Conservation (phyloP, 192 early-diverging fungal species). For the Funneliformis geosporum region DNA sequence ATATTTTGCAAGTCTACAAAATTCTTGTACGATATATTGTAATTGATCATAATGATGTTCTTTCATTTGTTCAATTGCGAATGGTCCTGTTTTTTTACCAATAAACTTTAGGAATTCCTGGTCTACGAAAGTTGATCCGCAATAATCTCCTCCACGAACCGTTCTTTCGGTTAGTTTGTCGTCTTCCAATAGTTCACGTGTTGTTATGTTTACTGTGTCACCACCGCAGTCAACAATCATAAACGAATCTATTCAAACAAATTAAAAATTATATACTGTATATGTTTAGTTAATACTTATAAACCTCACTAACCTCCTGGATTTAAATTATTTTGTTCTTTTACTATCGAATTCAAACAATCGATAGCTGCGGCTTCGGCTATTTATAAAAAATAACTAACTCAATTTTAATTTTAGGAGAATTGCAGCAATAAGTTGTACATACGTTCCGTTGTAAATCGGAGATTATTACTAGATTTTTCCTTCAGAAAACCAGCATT, state of each 20-base stretch:
- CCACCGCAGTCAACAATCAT: conserved; percentile 63
- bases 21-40: conserved; percentile 15
- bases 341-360: background rate
- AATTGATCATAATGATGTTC: conserved; percentile 4
- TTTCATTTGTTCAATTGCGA: background rate
- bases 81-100: background rate
- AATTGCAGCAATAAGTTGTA: background rate
- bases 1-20: background rate
- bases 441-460: conserved; percentile 1
- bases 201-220: conserved; percentile 59
- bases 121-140: conserved; percentile 9
- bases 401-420: background rate
- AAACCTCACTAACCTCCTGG: background rate
- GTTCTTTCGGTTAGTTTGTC: conserved; percentile 1
- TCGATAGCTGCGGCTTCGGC: conserved; percentile 12
- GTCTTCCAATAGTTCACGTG: background rate
- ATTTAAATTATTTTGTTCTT: background rate
- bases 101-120: conserved; percentile 21
- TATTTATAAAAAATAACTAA: background rate
- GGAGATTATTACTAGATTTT: background rate
- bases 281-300: too few species aligned
- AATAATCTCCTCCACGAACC: background rate
- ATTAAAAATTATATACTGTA: background rate
- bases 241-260: conserved; percentile 38
- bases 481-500: background rate